Base-by-base conservation (phyloP, 306 rosid species). In the Potentilla sterilis region DNA sequence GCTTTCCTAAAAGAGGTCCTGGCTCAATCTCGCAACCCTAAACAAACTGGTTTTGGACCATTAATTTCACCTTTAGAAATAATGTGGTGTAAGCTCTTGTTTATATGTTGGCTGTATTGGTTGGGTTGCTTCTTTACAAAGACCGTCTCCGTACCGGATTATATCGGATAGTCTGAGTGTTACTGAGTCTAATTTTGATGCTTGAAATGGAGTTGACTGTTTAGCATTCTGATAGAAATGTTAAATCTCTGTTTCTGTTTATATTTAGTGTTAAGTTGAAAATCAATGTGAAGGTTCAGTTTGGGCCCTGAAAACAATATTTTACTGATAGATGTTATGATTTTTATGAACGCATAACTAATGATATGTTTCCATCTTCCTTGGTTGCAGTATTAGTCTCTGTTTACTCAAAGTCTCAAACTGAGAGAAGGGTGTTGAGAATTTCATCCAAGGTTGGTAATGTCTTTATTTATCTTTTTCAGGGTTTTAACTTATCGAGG, bases 351-450 rank as follows among this genome's bases (percentile, higher is more conserved):
- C 8, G 55, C 38, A 21, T 48, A 16, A 16, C 8, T 48, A 48
- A 18, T 81, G 77, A n/a, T 77, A 51, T 22, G 69, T 37, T 24
- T 59, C 14, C 22, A 16, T 14, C n/a, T 11, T 12, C 49, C 67
- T 64, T 57, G 37, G 14, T 65, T 82, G 84, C 87, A 89, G 93
- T 79, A 38, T 89, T 84, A 32, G 21, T 89, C 38, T 79, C 87
- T 63, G 83, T 86, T 24, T 34, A 11, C 40, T 43, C 67, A 28
- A 69, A 81, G 38, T 77, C 75, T 67, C 70, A 78, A 59, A 74
- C 74, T 51, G 77, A 73, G 72, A 72, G 44, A 67, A 81, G 89
- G 84, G 84, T 68, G 52, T 32, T 88, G 78, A 79, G 81, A 80
- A 72, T 84, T 24, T 63, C 77, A 28, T 79, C 90, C 4, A 63